These are phyloP conservation scores for Neurospora pannonica DNA, from an alignment of 495 filamentous ascomycete species.

Conservation along the genomic window DNA sequence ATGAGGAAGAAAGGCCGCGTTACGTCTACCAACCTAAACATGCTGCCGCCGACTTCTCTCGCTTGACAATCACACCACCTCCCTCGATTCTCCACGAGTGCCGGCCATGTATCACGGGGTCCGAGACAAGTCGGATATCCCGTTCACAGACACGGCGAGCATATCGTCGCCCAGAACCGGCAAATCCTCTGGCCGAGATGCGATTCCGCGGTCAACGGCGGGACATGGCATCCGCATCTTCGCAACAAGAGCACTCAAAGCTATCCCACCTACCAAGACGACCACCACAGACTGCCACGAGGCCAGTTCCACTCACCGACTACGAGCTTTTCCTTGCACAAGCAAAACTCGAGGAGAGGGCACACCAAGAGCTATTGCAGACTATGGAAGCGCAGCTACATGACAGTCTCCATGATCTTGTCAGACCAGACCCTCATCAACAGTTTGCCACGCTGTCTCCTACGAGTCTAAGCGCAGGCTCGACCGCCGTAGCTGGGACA, in stretches of 20 bases:
- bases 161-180: neutral
- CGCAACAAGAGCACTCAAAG: neutral
- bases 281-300: neutral
- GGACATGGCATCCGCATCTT: neutral
- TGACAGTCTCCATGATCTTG: neutral
- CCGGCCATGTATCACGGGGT: neutral
- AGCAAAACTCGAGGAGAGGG: slow-evolving; percentile 19
- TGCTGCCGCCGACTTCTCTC: slow-evolving; percentile 22
- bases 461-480: neutral
- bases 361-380: slow-evolving; percentile 3
- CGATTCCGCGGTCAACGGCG: neutral
- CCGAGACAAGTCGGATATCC: neutral
- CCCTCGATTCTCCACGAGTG: neutral
- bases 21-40: slow-evolving; percentile 21
- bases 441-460: slow-evolving; percentile 7
- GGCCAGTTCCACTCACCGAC: slow-evolving; percentile 5
- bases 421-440: slow-evolving; percentile 14
- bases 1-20: slow-evolving; percentile 8
- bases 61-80: slow-evolving; percentile 6
- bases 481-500: slow-evolving; percentile 1
- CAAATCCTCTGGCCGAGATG: neutral
- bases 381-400: neutral
- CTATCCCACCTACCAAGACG: neutral
- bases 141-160: neutral
- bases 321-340: slow-evolving; percentile 21